A percentile compares a stretch with the other conserved stretches of the same genome.
Evolutionary conservation across 1,284 basidiomycete species (phyloP).

Genomic region (Microbotryomycetes sp.): DNA sequence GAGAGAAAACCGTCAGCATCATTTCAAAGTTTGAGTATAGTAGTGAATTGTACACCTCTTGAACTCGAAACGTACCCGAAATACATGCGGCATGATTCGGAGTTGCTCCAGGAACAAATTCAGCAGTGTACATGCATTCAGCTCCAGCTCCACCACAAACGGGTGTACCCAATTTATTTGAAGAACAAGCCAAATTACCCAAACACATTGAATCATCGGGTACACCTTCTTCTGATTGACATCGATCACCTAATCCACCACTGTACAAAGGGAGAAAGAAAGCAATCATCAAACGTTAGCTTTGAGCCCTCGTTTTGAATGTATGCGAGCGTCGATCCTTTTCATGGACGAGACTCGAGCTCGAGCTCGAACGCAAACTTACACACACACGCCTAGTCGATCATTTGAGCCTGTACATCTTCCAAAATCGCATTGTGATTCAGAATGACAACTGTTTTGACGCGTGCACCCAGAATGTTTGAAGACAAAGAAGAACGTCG

Average conservation of each 20-base stretch:
- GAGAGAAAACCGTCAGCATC: too few species aligned
- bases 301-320: too few species aligned
- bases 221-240: constrained; percentile 20
- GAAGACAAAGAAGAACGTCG: too few species aligned
- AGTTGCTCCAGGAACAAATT: constrained; percentile 9
- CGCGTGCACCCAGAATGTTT: too few species aligned
- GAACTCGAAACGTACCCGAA: constrained; percentile 7
- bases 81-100: constrained; percentile 23
- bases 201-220: constrained; percentile 23
- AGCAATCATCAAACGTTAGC: not conserved
- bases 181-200: constrained; percentile 19
- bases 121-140: constrained; percentile 16
- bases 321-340: too few species aligned
- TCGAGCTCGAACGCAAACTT: not conserved
- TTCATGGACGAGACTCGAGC: not conserved
- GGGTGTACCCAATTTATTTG: constrained; percentile 4
- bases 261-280: not conserved
- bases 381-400: constrained; percentile 14
- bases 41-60: too few species aligned
- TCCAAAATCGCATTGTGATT: constrained; percentile 20
- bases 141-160: constrained; percentile 23
- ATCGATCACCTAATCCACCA: constrained; percentile 24
- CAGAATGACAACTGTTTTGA: constrained; percentile 15
- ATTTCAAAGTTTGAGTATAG: too few species aligned
- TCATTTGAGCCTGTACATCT: constrained; percentile 1